A percentile compares a stretch with the other conserved stretches of the same genome.
phyloP scores from a whole-genome alignment of 495 filamentous ascomycete genomes.

The Penicillium atrosanguineum region DNA sequence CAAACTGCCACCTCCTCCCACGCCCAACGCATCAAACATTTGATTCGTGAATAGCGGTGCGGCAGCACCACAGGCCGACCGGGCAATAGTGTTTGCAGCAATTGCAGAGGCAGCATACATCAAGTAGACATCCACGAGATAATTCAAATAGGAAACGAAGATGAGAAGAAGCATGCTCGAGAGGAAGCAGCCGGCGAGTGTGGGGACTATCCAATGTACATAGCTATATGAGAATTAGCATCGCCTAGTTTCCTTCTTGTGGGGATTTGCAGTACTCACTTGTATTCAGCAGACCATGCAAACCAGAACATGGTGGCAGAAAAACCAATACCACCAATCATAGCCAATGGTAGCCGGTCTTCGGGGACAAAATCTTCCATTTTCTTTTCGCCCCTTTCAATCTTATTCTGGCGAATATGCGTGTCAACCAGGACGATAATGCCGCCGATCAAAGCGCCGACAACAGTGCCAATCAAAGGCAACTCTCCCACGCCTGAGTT shows the following conservation, averaged over 20 bases:
- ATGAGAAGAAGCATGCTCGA: slow-evolving; percentile 34
- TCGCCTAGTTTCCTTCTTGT: slow-evolving; percentile 3
- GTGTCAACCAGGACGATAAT: slow-evolving; percentile 37
- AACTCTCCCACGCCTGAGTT: slow-evolving; percentile 48
- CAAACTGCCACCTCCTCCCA: slow-evolving; percentile 48
- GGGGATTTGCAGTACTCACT: slow-evolving; percentile 18
- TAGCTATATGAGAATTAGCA: slow-evolving; percentile 15
- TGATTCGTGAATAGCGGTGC: slow-evolving; percentile 31
- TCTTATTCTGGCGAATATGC: not conserved
- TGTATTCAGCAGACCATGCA: slow-evolving; percentile 49
- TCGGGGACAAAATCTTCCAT: not conserved
- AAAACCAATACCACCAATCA: slow-evolving; percentile 57
- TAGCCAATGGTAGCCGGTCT: slow-evolving; percentile 49
- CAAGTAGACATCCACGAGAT: slow-evolving; percentile 28
- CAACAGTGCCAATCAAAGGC: slow-evolving; percentile 49
- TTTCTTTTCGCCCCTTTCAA: slow-evolving; percentile 12
- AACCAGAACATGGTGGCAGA: slow-evolving; percentile 55
- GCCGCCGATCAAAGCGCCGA: slow-evolving; percentile 44
- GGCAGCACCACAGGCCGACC: slow-evolving; percentile 29
- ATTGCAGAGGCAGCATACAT: slow-evolving; percentile 31
- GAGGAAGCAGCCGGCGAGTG: slow-evolving; percentile 38
- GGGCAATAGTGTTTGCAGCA: slow-evolving; percentile 28
- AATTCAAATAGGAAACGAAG: slow-evolving; percentile 33
- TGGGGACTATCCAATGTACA: slow-evolving; percentile 50
- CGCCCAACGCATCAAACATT: slow-evolving; percentile 46